phyloP scores from a whole-genome alignment of 2,329 filamentous ascomycete genomes.

The Xylaria sp. region DNA sequence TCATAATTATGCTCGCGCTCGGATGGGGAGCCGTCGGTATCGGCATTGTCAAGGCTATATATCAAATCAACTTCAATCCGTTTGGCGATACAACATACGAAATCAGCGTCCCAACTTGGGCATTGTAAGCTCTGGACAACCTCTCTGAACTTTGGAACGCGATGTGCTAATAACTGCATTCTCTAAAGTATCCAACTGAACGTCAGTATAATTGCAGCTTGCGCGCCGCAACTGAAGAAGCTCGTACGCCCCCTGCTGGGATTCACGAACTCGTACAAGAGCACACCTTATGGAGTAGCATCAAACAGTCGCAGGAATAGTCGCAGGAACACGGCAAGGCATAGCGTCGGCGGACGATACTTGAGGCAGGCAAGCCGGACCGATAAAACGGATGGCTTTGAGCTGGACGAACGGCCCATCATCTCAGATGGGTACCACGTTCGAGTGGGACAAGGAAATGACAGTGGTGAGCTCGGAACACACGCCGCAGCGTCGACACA shows the following conservation, averaged over 20 bases:
- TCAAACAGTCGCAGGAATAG: conserved; percentile 25
- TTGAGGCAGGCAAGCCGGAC: conserved; percentile 24
- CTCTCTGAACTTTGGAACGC: background rate
- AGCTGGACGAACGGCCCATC: conserved; percentile 35
- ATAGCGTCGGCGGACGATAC: conserved; percentile 30
- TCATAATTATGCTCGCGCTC: conserved; percentile 55
- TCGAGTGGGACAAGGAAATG: conserved; percentile 8
- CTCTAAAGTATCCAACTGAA: conserved; percentile 53
- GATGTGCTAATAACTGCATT: conserved; percentile 8
- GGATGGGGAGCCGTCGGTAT: conserved; percentile 56
- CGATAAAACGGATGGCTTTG: conserved; percentile 30
- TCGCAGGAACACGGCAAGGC: conserved; percentile 22
- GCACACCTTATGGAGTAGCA: conserved; percentile 22
- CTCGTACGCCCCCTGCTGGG: conserved; percentile 28
- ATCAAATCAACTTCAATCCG: conserved; percentile 50
- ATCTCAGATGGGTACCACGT: conserved; percentile 23
- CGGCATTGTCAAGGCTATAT: conserved; percentile 54
- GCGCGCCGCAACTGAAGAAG: conserved; percentile 52
- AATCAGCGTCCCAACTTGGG: conserved; percentile 48
- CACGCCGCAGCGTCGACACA: conserved; percentile 20
- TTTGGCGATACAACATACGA: conserved; percentile 51
- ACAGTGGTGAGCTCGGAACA: conserved; percentile 16
- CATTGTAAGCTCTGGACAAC: conserved; percentile 46
- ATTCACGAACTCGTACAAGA: conserved; percentile 26
- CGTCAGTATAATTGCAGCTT: conserved; percentile 54